phyloP scores from a whole-genome alignment of 805 yeast genomes.

The Candida pini region DNA sequence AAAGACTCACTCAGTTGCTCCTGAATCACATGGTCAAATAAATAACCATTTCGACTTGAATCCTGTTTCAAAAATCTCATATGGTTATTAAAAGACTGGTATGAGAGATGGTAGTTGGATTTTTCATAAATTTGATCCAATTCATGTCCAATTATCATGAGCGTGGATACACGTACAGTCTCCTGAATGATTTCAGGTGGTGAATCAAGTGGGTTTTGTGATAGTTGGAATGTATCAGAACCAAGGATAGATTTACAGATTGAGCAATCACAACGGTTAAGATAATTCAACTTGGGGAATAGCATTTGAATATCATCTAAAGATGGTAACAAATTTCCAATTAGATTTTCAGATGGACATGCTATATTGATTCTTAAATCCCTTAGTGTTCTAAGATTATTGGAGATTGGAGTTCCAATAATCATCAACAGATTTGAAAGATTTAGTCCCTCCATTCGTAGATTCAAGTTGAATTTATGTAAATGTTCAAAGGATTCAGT shows the following conservation, averaged over 20 bases:
- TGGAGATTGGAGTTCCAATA: constrained; percentile 25
- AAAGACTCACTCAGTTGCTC: constrained; percentile 22
- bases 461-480: constrained; percentile 16
- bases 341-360: constrained; percentile 26
- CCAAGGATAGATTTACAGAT: constrained; percentile 15
- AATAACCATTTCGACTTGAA: constrained; percentile 14
- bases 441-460: constrained; percentile 23
- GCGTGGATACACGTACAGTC: constrained; percentile 26
- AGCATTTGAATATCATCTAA: constrained; percentile 24
- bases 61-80: constrained; percentile 14
- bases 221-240: constrained; percentile 2
- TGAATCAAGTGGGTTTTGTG: constrained; percentile 3
- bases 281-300: constrained; percentile 25
- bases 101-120: constrained; percentile 7
- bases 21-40: constrained; percentile 26
- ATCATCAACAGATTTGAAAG: constrained; percentile 29
- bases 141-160: constrained; percentile 28
- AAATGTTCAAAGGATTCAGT: constrained; percentile 23
- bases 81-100: constrained; percentile 8
- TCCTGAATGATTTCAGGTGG: constrained; percentile 15
- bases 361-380: constrained; percentile 24
- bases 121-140: constrained; percentile 19
- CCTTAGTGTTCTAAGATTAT: constrained; percentile 17
- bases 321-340: constrained; percentile 24
- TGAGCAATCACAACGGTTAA: constrained; percentile 21